Evolutionary conservation across 768 basidiomycete species (phyloP).

Genomic region (Rossbeevera mucosa): DNA sequence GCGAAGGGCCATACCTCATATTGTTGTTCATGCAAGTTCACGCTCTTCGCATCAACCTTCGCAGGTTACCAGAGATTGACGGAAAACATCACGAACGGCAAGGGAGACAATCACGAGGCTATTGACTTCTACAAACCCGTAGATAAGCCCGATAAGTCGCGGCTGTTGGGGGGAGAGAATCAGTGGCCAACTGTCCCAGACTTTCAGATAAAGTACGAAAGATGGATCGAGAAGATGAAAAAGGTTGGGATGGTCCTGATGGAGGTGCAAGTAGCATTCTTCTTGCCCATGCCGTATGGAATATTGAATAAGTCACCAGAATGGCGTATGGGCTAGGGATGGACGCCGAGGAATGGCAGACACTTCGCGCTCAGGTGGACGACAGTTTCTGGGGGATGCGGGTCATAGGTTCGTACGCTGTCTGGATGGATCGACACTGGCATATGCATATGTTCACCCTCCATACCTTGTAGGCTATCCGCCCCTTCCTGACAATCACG

Average conservation of each 20-base stretch:
- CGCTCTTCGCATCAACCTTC: not conserved
- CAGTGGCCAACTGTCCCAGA: constrained; percentile 67
- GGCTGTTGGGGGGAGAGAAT: constrained; percentile 78
- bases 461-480: constrained; percentile 64
- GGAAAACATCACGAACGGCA: constrained; percentile 84
- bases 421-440: not conserved
- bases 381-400: constrained; percentile 91
- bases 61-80: constrained; percentile 76
- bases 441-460: not conserved
- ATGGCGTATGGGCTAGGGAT: constrained; percentile 82
- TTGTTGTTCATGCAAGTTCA: not conserved
- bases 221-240: constrained; percentile 86
- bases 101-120: constrained; percentile 81
- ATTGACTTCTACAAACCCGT: constrained; percentile 80
- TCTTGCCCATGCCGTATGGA: not conserved
- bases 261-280: constrained; percentile 65
- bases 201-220: constrained; percentile 62
- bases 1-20: constrained; percentile 1
- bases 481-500: constrained; percentile 70
- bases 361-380: constrained; percentile 64
- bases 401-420: constrained; percentile 53
- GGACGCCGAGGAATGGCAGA: constrained; percentile 62
- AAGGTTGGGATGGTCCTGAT: constrained; percentile 73
- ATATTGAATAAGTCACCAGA: constrained; percentile 33
- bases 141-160: constrained; percentile 61